A percentile compares a stretch with the other conserved stretches of the same genome.
These are phyloP conservation scores for Solanum dulcamara DNA, from an alignment of 257 asterid genomes.

Conservation along the genomic window DNA sequence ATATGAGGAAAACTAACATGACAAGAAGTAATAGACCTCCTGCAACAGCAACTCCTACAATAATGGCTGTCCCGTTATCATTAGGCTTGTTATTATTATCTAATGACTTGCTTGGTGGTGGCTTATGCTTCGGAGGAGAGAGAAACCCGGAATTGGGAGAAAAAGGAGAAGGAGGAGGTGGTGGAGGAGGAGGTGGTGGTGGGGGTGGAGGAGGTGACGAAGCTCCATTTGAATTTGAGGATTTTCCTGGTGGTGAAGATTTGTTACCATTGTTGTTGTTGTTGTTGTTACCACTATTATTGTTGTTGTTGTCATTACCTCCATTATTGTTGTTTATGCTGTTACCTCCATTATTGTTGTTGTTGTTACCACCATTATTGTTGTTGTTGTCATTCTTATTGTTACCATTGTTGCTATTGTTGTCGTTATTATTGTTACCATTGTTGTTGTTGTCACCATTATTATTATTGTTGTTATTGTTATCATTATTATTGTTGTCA, in stretches of 20 bases:
- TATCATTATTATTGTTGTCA: neutral
- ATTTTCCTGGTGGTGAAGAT: neutral
- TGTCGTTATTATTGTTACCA: no score
- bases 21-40: conserved; percentile 41
- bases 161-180: conserved; percentile 4
- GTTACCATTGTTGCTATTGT: rapidly evolving
- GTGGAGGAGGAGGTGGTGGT: conserved; percentile 4
- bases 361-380: neutral
- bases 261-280: neutral
- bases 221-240: neutral
- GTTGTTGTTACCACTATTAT: neutral
- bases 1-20: conserved; percentile 26
- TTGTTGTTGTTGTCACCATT: neutral
- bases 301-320: neutral
- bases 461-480: neutral
- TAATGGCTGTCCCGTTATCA: conserved; percentile 2
- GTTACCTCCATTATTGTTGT: no score
- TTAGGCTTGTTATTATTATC: conserved; percentile 1
- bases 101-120: conserved; percentile 9
- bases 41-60: conserved; percentile 59
- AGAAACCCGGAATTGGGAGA: neutral
- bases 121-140: conserved; percentile 4
- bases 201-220: conserved; percentile 5
- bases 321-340: neutral
- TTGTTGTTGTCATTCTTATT: neutral